phyloP scores from a whole-genome alignment of 23 red algal genomes.

The Gracilaria gracilis region DNA sequence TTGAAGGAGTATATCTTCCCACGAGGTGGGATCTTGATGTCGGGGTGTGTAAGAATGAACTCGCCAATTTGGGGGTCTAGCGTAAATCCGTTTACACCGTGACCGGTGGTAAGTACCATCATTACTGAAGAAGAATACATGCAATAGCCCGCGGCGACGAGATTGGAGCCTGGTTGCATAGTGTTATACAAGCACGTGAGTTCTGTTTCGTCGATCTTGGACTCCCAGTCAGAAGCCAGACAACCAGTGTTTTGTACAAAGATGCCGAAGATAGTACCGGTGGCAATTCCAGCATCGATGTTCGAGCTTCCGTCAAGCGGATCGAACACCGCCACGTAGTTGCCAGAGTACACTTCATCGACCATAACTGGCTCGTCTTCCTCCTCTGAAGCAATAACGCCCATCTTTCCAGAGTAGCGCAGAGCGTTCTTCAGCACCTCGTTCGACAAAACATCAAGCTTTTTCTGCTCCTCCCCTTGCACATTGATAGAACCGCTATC shows the following conservation, averaged over 20 bases:
- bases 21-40: conserved; percentile 84
- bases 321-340: conserved; percentile 96
- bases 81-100: conserved; percentile 96
- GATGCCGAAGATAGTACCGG: conserved; percentile 98
- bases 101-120: conserved; percentile 92
- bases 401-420: conserved; percentile 91
- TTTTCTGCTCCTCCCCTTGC: conserved; percentile 99
- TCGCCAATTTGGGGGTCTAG: conserved; percentile 97
- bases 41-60: conserved; percentile 93
- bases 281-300: conserved; percentile 96
- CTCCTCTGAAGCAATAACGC: conserved; percentile 95
- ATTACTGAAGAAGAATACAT: conserved; percentile 95
- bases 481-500: conserved; percentile 81
- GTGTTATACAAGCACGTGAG: conserved; percentile 89
- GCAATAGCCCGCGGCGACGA: conserved; percentile 96
- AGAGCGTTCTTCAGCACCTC: conserved; percentile 99
- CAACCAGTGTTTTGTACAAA: conserved; percentile 80
- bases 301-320: conserved; percentile 96
- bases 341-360: conserved; percentile 92
- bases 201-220: conserved; percentile 72
- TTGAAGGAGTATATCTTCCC: conserved; percentile 99
- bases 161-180: conserved; percentile 94
- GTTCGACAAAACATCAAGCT: conserved; percentile 96
- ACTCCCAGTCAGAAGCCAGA: conserved; percentile 76
- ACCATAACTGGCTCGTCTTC: conserved; percentile 99